Evolutionary conservation across 75 land plant species (phyloP).

Genomic region (Pinus tabuliformis): DNA sequence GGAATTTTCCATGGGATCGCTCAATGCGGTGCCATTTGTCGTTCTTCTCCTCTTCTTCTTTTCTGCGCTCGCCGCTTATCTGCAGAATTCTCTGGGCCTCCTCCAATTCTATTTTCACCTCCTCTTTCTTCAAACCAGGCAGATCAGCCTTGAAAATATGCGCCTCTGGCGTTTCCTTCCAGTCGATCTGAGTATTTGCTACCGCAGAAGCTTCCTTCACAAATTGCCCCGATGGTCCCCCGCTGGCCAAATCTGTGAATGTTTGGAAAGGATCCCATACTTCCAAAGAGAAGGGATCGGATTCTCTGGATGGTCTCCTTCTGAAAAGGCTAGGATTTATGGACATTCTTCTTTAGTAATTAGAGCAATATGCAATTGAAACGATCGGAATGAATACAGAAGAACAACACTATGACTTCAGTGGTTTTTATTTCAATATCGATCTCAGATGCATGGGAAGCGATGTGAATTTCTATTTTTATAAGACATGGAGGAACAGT

Average conservation of each 20-base stretch:
- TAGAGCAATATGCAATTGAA: no score
- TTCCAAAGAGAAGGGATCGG: constrained; percentile 23
- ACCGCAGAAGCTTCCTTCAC: constrained; percentile 23
- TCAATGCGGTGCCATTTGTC: constrained; percentile 20
- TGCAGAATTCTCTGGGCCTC: constrained; percentile 14
- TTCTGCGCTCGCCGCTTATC: constrained; percentile 21
- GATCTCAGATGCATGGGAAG: no score
- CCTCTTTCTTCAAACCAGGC: constrained; percentile 23
- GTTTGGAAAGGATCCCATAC: constrained; percentile 39
- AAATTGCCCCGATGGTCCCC: neutral
- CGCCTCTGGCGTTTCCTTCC: constrained; percentile 46
- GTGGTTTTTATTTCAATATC: no score
- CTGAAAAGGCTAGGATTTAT: constrained; percentile 18
- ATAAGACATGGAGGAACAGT: no score
- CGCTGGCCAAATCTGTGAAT: constrained; percentile 7
- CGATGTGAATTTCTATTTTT: no score
- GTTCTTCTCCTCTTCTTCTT: constrained; percentile 8
- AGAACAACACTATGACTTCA: no score
- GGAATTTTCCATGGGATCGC: constrained; percentile 14
- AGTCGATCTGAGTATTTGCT: constrained; percentile 33
- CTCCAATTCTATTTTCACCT: constrained; percentile 15
- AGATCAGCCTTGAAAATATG: constrained; percentile 54
- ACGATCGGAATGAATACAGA: no score
- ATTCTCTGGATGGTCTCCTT: constrained; percentile 9
- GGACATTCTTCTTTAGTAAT: constrained; percentile 8